Evolutionary conservation across 116 monocot genomes (phyloP), one percentile per base, ranked within the genome.

Genomic region (Phalaenopsis hybrid): DNA sequence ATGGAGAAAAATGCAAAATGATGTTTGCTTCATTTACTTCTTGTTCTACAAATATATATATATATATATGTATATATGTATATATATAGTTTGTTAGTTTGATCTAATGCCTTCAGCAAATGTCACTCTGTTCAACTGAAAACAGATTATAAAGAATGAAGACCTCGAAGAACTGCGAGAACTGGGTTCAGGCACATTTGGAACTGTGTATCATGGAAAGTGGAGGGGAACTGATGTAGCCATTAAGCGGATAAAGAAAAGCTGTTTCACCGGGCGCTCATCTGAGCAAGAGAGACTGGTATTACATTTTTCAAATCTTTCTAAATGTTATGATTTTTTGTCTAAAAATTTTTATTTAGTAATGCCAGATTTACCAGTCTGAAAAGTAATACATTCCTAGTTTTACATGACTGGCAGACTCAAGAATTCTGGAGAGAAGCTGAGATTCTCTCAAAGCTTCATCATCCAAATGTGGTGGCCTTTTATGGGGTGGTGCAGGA

Each of bases 171-270:
- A 97, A 76, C 89, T 94, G 41, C 89, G 82, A 81, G 97, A 97
- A 88, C 82, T 97, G 59, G 97, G 97, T 84, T 97, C 97, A 80
- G 97, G 94, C 15, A 94, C 97, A 78, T 97, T 97, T 86, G 97
- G 97, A 59, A 97, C 94, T 52, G 97, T 97, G n/a, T 97, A 94
- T 84, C 94, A 97, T 88, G 97, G 97, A 57, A 94, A 94, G 84
- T 97, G 97, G 97, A 94, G 94, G 83, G 97, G 97, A 51, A 91
- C 85, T 70, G 97, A 97, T 87, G 97, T 97, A 75, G 97, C 97
- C 50, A 97, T 97, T 78, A 97, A 97, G 81, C 74, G 97, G 59
- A 97, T 97, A 82, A 97, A 94, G 84, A 97, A 97, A 82, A 94
- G 97, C 85, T 94, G 94, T 73, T 94, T 94, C 75, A 89, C 94